Evolutionary conservation across 805 yeast genomes (phyloP).

Genomic region (Suhomyces faveliae): DNA sequence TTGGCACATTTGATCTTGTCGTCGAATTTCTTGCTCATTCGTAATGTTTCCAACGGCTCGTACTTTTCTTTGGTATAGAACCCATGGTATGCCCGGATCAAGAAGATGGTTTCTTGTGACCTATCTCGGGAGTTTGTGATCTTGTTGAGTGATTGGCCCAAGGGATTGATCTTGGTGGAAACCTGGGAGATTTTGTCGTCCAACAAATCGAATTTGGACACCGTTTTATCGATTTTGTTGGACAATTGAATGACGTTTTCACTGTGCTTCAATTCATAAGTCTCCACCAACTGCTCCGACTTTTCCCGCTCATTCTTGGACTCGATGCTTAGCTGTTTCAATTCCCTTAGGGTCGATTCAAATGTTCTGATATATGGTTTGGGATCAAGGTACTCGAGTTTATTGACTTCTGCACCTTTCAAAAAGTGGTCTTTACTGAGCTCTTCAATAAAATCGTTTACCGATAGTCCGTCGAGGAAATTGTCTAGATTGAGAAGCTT

Average conservation of each 20-base stretch:
- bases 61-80: constrained; percentile 60
- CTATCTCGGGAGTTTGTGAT: constrained; percentile 73
- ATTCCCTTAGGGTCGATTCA: constrained; percentile 76
- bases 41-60: constrained; percentile 56
- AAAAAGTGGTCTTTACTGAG: constrained; percentile 65
- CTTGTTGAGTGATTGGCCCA: constrained; percentile 65
- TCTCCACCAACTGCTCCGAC: constrained; percentile 57
- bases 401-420: constrained; percentile 50
- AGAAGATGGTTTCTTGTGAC: constrained; percentile 65
- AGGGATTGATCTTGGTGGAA: constrained; percentile 59
- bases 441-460: constrained; percentile 77
- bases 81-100: constrained; percentile 73
- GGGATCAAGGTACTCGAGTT: constrained; percentile 69
- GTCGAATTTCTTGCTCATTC: constrained; percentile 45
- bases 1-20: constrained; percentile 69
- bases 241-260: constrained; percentile 59
- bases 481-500: constrained; percentile 56
- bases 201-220: constrained; percentile 47
- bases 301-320: constrained; percentile 49
- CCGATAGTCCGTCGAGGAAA: constrained; percentile 66
- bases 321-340: constrained; percentile 59
- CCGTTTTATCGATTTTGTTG: constrained; percentile 45
- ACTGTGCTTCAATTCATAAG: constrained; percentile 65
- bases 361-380: constrained; percentile 93
- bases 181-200: constrained; percentile 57